Conservation (phyloP, 2,329 filamentous ascomycete genomes). For the Alternaria triticina region DNA sequence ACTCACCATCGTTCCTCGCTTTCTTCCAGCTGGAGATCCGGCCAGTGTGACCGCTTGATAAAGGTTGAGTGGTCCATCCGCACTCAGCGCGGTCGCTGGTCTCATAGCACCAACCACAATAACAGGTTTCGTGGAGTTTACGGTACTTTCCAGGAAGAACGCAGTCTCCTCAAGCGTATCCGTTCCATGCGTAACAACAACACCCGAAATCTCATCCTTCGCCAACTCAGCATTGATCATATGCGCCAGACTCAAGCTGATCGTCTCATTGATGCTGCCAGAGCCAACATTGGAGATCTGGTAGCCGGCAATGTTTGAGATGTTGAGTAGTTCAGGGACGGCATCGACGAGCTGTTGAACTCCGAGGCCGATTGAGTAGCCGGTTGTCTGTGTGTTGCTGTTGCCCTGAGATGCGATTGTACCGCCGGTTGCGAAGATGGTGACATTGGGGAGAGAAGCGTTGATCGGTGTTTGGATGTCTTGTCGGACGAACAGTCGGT, state of each 20-base stretch:
- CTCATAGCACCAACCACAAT: conserved; percentile 69
- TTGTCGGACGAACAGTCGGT: conserved; percentile 36
- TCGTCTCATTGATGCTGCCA: conserved; percentile 54
- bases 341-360: conserved; percentile 61
- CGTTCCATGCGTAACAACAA: conserved; percentile 69
- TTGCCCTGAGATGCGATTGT: conserved; percentile 63
- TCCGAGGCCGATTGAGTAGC: conserved; percentile 61
- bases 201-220: conserved; percentile 52
- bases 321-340: conserved; percentile 61
- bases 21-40: conserved; percentile 51
- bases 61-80: conserved; percentile 69
- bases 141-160: conserved; percentile 66
- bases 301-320: conserved; percentile 62
- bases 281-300: conserved; percentile 48
- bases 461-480: conserved; percentile 48
- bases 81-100: conserved; percentile 66
- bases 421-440: conserved; percentile 64
- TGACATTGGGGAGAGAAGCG: conserved; percentile 61
- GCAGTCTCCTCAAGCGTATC: conserved; percentile 70
- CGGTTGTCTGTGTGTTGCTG: conserved; percentile 60
- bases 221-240: conserved; percentile 59
- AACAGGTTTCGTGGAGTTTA: conserved; percentile 65
- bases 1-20: conserved; percentile 60
- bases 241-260: conserved; percentile 57
- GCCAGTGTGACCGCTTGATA: conserved; percentile 66